phyloP scores from a whole-genome alignment of 371 early-diverging fungal species.

The Mucor mucedo region DNA sequence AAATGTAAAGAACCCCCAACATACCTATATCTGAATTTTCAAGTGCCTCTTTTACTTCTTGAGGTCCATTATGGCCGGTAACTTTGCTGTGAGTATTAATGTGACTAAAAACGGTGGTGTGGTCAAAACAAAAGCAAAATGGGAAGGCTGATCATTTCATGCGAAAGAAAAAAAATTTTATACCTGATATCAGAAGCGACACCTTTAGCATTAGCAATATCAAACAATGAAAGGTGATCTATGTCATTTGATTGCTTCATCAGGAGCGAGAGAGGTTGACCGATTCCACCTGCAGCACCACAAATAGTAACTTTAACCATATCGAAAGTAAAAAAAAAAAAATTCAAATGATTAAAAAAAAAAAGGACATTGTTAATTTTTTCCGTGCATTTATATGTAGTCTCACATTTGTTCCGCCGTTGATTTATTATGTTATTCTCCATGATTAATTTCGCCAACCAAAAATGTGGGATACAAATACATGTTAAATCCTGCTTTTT shows the following conservation, averaged over 20 bases:
- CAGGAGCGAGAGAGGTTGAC: conserved; percentile 85
- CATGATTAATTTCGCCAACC: too few species aligned
- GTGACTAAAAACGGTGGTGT: conserved; percentile 39
- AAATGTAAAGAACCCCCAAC: too few species aligned
- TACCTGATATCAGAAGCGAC: conserved; percentile 74
- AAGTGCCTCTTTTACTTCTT: conserved; percentile 45
- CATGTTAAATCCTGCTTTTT: too few species aligned
- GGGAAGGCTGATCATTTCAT: background rate
- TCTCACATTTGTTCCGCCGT: too few species aligned
- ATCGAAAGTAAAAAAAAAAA: conserved; percentile 18
- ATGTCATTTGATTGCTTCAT: conserved; percentile 74
- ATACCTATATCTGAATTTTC: conserved; percentile 46
- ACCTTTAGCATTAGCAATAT: conserved; percentile 75
- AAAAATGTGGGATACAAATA: too few species aligned
- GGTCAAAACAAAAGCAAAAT: background rate
- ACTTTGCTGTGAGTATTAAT: conserved; percentile 73
- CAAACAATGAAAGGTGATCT: conserved; percentile 68
- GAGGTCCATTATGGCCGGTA: conserved; percentile 43
- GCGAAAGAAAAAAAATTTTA: background rate
- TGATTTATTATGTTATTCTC: too few species aligned
- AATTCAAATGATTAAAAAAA: background rate
- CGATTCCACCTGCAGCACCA: conserved; percentile 90
- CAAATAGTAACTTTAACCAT: conserved; percentile 78
- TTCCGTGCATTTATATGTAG: background rate
- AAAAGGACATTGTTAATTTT: background rate